These are phyloP conservation scores for Plectranthus barbatus DNA, from an alignment of 257 asterid species.

Conservation along the genomic window DNA sequence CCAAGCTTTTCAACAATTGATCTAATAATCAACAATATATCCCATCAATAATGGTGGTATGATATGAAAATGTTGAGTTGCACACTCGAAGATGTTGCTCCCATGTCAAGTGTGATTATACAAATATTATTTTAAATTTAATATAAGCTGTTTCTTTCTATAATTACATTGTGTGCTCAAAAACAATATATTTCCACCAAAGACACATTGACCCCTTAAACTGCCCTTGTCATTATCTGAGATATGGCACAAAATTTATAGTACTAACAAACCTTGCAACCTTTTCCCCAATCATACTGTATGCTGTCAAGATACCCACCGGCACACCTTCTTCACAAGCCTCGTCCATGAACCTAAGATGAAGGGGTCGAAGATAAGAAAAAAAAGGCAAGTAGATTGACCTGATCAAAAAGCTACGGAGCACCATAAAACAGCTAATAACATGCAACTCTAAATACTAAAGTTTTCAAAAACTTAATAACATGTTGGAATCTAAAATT, in stretches of 20 bases:
- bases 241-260: background rate
- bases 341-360: slow-evolving; percentile 64
- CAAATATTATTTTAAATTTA: background rate
- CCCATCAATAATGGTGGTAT: background rate
- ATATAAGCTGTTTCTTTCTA: background rate
- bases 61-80: background rate
- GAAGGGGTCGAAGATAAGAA: background rate
- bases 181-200: background rate
- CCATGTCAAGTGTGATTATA: background rate
- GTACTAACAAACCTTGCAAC: slow-evolving; percentile 60
- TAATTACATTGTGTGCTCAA: background rate
- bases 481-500: slow-evolving; percentile 1
- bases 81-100: background rate
- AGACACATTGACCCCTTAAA: background rate
- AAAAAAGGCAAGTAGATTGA: background rate
- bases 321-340: slow-evolving; percentile 60
- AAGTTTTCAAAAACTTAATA: background rate
- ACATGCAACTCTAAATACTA: background rate
- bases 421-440: background rate
- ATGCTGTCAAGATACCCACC: slow-evolving; percentile 59
- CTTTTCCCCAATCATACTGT: slow-evolving; percentile 59
- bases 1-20: slow-evolving; percentile 75
- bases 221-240: background rate
- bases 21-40: slow-evolving; percentile 27
- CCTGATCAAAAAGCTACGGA: background rate